Percentiles rank a stretch among this genome's conserved stretches.
Evolutionary conservation across 257 asterid genomes (phyloP).

Genomic region (Nyctanthes arbortristis): DNA sequence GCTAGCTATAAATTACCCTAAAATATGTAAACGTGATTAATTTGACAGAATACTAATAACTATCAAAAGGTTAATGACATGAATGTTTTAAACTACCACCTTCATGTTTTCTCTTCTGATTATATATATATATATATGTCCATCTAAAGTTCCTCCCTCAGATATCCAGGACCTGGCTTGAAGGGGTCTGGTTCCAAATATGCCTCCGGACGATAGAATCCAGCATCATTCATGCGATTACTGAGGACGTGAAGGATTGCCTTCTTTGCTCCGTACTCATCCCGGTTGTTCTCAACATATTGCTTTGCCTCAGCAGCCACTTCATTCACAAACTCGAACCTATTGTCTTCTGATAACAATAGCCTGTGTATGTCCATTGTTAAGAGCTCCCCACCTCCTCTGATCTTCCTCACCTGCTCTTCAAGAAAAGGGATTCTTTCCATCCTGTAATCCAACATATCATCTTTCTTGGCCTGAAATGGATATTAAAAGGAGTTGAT

Average conservation of each 20-base stretch:
- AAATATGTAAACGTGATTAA: no score
- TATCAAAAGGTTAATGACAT: neutral
- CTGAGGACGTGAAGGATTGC: slow-evolving; percentile 89
- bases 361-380: slow-evolving; percentile 81
- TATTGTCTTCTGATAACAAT: slow-evolving; percentile 76
- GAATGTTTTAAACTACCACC: neutral
- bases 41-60: no score
- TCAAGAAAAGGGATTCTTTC: slow-evolving; percentile 87
- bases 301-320: slow-evolving; percentile 92
- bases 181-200: slow-evolving; percentile 75
- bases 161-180: slow-evolving; percentile 90
- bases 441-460: slow-evolving; percentile 49
- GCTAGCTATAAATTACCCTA: no score
- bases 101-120: neutral
- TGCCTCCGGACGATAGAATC: slow-evolving; percentile 77
- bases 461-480: slow-evolving; percentile 61
- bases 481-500: neutral
- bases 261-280: slow-evolving; percentile 87
- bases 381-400: slow-evolving; percentile 64
- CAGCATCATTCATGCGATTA: slow-evolving; percentile 91
- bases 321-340: slow-evolving; percentile 78
- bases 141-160: slow-evolving; percentile 59
- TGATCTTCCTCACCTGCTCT: slow-evolving; percentile 82
- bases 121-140: slow-evolving; percentile 7
- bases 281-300: slow-evolving; percentile 87